Evolutionary conservation across 306 rosid genomes (phyloP).

Genomic region (Gastrolobium bilobum): DNA sequence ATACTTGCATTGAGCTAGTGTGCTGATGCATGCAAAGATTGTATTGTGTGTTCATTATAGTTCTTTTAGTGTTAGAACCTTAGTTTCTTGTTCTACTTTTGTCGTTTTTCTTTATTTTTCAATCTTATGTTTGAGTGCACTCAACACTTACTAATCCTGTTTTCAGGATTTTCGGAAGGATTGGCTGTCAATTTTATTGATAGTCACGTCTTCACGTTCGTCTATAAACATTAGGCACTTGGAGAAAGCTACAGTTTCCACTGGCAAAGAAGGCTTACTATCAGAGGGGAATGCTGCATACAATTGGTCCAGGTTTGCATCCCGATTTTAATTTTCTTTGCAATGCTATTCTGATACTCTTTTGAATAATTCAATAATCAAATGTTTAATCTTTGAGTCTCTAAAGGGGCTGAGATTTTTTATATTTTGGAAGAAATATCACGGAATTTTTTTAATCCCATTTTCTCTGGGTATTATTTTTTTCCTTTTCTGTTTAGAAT

Average conservation of each 20-base stretch:
- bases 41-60: constrained; percentile 18
- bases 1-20: constrained; percentile 30
- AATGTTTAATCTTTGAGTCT: constrained; percentile 10
- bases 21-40: constrained; percentile 39
- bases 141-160: constrained; percentile 17
- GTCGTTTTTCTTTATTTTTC: background rate
- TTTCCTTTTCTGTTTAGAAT: background rate
- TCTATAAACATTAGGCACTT: constrained; percentile 96
- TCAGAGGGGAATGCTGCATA: constrained; percentile 97
- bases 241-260: constrained; percentile 99
- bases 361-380: constrained; percentile 35
- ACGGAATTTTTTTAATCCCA: background rate
- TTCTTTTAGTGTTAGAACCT: constrained; percentile 38
- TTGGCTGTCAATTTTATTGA: constrained; percentile 91
- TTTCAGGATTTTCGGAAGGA: constrained; percentile 92
- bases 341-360: constrained; percentile 18
- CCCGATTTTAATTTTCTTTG: constrained; percentile 41
- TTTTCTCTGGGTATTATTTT: background rate
- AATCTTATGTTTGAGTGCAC: constrained; percentile 6
- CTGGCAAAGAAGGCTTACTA: constrained; percentile 95
- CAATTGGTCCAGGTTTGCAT: constrained; percentile 94
- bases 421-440: background rate
- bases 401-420: background rate
- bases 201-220: constrained; percentile 94
- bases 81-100: constrained; percentile 25